Evolutionary conservation across 768 basidiomycete genomes (phyloP).

Genomic region (Leccinum variicolor): DNA sequence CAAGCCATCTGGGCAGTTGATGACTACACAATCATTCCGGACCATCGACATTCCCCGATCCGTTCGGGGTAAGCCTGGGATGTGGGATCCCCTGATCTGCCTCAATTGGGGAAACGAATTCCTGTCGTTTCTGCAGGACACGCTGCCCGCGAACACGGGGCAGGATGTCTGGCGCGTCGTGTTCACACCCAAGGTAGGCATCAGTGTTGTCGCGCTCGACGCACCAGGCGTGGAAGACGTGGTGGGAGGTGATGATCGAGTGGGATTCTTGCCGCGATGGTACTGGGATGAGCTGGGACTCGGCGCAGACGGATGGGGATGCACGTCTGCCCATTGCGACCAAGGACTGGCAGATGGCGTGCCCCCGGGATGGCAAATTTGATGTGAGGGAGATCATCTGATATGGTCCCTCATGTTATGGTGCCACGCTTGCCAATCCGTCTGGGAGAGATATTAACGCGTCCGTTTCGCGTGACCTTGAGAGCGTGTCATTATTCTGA

Average conservation of each 20-base stretch:
- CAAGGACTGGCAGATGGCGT: constrained; percentile 5
- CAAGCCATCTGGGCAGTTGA: constrained; percentile 67
- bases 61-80: constrained; percentile 67
- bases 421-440: constrained; percentile 10
- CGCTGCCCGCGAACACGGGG: constrained; percentile 23
- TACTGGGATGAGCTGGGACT: constrained; percentile 40
- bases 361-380: constrained; percentile 22
- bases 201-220: constrained; percentile 49
- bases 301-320: constrained; percentile 1
- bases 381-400: constrained; percentile 21
- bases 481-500: constrained; percentile 19
- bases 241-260: constrained; percentile 61
- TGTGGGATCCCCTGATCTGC: constrained; percentile 76
- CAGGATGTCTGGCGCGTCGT: constrained; percentile 65
- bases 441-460: constrained; percentile 11
- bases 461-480: constrained; percentile 27
- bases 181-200: constrained; percentile 58
- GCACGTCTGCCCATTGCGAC: constrained; percentile 7
- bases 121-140: constrained; percentile 49
- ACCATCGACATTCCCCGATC: constrained; percentile 78
- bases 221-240: constrained; percentile 53
- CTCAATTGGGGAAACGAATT: constrained; percentile 71
- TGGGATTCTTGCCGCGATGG: constrained; percentile 78
- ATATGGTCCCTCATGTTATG: constrained; percentile 10
- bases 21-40: constrained; percentile 66